Base-by-base conservation (phyloP, 83 land plant genomes). In the Picea mariana region DNA sequence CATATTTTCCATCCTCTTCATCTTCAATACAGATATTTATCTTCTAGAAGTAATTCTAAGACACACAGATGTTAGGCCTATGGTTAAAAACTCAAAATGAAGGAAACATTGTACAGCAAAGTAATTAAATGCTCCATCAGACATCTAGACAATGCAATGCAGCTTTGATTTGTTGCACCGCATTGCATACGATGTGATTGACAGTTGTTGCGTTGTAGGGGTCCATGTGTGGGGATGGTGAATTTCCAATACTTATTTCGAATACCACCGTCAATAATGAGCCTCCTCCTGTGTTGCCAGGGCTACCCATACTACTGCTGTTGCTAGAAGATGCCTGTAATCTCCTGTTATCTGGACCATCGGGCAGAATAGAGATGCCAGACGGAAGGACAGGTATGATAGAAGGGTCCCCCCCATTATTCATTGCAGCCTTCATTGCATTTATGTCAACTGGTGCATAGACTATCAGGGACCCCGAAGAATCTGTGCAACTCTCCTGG, bases 401-500 rank as follows among this genome's bases (percentile, higher is more conserved):
- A 66, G 92, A 90, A 0, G 96, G 91, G 68, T 93, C 94, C 52
- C 89, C 93, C 17, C 94, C 94, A 24, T 9, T 24, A 55, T 87
- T 87, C 94, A 95, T 90, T 65, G 89, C 94, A 5, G 85, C 85
- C 77, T 92, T 91, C 75, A 95, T 82, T 4, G 92, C 85, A 58
- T 91, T 87, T 9, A 95, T 88, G 71, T 93, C 95, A 47, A 94
- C 80, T 38, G 96, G 93, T 34, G 95, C 79, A 86, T 89, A 94
- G 2, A 94, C 95, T 1, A 95, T 86, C 13, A 93, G 86, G 81
- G 95, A 90, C 26, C 98, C 93, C 6, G 93, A 82, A 17, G 86
- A 83, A 75, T 95, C 96, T 1, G 92, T 92, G 90, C 95, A 92
- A 81, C 98, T 92, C 87, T 94, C 98, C 77, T 95, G 98, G 67